phyloP scores from a whole-genome alignment of 2,329 filamentous ascomycete species.

The Emmonsiellopsis sp. region DNA sequence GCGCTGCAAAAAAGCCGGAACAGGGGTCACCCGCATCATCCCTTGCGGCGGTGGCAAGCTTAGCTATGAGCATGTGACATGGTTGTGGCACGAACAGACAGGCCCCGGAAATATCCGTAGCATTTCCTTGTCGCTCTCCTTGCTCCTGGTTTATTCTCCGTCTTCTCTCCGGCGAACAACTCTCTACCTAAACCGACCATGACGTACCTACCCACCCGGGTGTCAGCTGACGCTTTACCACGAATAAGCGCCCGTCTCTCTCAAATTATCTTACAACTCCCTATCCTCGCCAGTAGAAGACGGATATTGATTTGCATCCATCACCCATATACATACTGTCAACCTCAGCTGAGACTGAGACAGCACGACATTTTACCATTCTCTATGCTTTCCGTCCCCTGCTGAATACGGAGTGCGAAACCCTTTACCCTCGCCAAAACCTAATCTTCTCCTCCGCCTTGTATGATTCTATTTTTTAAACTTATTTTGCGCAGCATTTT shows the following conservation, averaged over 20 bases:
- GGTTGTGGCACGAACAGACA: not conserved
- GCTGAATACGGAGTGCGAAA: slow-evolving; percentile 1
- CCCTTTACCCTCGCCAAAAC: not conserved
- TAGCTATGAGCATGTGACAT: not conserved
- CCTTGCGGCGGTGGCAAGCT: not conserved
- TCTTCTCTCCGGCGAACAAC: too few species aligned
- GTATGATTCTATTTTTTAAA: not conserved
- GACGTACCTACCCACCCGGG: too few species aligned
- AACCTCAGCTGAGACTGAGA: not conserved
- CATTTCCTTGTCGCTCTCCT: not conserved
- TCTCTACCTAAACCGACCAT: too few species aligned
- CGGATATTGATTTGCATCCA: not conserved
- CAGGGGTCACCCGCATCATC: not conserved
- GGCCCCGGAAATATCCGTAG: not conserved
- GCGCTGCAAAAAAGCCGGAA: not conserved
- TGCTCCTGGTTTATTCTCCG: not conserved
- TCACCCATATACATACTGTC: not conserved
- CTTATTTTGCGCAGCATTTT: not conserved
- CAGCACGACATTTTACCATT: not conserved
- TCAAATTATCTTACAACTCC: not conserved
- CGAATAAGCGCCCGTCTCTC: too few species aligned
- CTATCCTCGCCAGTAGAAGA: not conserved
- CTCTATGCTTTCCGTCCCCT: not conserved
- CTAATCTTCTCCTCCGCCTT: not conserved
- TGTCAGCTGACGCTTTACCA: too few species aligned